Base-by-base conservation (phyloP, 2,329 filamentous ascomycete species). In the Epichloe bromicola region DNA sequence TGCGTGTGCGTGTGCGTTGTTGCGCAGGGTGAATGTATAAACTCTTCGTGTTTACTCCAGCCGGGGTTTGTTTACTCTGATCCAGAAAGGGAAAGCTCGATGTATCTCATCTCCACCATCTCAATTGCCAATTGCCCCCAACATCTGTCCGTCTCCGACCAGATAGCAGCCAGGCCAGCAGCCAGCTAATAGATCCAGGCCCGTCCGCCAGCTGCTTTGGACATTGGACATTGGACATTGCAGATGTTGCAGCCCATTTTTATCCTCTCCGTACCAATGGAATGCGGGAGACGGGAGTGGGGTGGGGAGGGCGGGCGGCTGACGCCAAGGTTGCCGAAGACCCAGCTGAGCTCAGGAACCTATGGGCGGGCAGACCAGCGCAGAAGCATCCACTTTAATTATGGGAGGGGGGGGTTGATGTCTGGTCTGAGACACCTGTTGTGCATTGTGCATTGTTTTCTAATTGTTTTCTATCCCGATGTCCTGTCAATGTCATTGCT, bases 11-110 rank as follows among this genome's bases (percentile, higher is more conserved):
- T 44, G 34, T 30, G 36, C 41, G 52, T 51, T 53, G 48, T 50
- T 55, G 45, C 53, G 55, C 52, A 62, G 60, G 58, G 61, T 56
- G 58, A 55, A 40, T 54, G 52, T 59, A 60, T 60, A 19, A 53
- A 53, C 23, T 49, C 43, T 49, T 52, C 51, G 51, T 60, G 55
- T 60, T 58, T 56, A 57, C 54, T 45, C 46, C n/a, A 17, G 46
- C 38, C 45, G 48, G 49, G 55, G 46, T 53, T 61, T 61, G 60
- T 61, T 61, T 60, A 61, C 57, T 55, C 53, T 42, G 51, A 30
- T 51, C 56, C 46, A 56, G 59, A 58, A 55, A 36, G 56, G 60
- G 14, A 55, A 61, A 60, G 60, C 53, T 19, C 19, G 37, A 46
- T 50, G 51, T 53, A 52, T 3, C 46, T 53, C 46, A 51, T 51